phyloP scores from a whole-genome alignment of 805 yeast species.

The Cyberlindnera subsufficiens region DNA sequence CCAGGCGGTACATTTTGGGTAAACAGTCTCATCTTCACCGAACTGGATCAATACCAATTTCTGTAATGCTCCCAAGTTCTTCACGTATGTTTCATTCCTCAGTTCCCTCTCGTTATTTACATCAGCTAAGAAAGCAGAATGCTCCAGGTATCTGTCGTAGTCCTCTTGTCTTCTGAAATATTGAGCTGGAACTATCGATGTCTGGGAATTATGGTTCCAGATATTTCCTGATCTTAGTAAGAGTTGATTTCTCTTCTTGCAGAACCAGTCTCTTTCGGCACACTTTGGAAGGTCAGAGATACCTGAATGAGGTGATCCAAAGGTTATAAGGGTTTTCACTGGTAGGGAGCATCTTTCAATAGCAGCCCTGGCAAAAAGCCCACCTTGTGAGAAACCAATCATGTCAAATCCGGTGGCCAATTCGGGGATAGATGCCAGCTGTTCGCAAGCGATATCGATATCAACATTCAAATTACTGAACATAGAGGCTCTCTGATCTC shows the following conservation, averaged over 20 bases:
- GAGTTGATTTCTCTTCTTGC: slow-evolving; percentile 46
- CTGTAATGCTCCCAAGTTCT: slow-evolving; percentile 39
- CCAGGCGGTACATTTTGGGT: slow-evolving; percentile 70
- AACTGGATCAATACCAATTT: slow-evolving; percentile 57
- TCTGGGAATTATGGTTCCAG: slow-evolving; percentile 53
- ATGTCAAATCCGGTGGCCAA: slow-evolving; percentile 58
- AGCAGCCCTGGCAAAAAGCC: slow-evolving; percentile 66
- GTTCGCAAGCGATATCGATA: slow-evolving; percentile 49
- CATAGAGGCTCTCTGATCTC: slow-evolving; percentile 51
- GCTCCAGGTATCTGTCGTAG: slow-evolving; percentile 46
- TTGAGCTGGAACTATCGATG: slow-evolving; percentile 61
- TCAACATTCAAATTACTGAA: slow-evolving; percentile 56
- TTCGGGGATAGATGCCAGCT: slow-evolving; percentile 39
- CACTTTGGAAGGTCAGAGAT: slow-evolving; percentile 64
- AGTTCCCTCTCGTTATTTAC: slow-evolving; percentile 54
- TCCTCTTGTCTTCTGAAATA: slow-evolving; percentile 60
- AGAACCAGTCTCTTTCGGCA: slow-evolving; percentile 48
- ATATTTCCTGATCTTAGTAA: slow-evolving; percentile 45
- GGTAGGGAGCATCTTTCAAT: slow-evolving; percentile 48
- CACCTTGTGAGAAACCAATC: slow-evolving; percentile 82
- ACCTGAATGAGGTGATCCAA: slow-evolving; percentile 82
- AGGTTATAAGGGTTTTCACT: slow-evolving; percentile 54
- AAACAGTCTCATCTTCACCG: slow-evolving; percentile 56
- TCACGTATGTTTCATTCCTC: slow-evolving; percentile 34
- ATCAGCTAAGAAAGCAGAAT: slow-evolving; percentile 56